Conservation (phyloP, 176 grass and related monocot genomes). For the Triticum monococcum region DNA sequence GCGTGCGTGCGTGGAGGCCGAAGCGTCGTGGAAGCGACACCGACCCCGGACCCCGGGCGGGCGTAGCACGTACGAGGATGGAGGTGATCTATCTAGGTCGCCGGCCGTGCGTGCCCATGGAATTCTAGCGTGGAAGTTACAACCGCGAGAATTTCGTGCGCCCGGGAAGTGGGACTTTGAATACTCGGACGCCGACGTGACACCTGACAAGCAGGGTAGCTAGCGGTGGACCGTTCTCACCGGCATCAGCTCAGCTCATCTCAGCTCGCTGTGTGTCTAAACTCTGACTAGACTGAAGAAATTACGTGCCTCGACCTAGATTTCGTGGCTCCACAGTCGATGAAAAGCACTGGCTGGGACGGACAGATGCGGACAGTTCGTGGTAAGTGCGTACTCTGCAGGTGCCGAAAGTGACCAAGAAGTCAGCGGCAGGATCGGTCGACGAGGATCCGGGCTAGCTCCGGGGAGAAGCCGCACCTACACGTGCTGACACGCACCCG, state of each 20-base stretch:
- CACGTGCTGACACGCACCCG: not conserved
- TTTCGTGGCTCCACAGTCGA: not conserved
- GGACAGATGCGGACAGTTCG: not conserved
- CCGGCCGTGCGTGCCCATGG: not conserved
- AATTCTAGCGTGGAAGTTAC: conserved; percentile 24
- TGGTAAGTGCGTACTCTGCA: not conserved
- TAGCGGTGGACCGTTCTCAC: not conserved
- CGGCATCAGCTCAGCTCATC: not conserved
- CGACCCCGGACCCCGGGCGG: not conserved
- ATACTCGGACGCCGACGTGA: not conserved
- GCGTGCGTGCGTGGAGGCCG: not conserved
- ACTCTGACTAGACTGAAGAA: not conserved
- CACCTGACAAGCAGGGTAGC: not conserved
- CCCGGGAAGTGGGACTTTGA: not conserved
- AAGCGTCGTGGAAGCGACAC: conserved; percentile 45
- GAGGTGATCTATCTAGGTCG: not conserved
- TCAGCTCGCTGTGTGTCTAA: not conserved
- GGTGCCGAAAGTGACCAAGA: not conserved
- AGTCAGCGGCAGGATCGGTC: conserved; percentile 16
- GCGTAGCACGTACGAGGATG: conserved; percentile 24
- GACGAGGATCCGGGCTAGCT: not conserved
- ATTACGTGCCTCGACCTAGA: not conserved
- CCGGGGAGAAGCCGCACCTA: not conserved
- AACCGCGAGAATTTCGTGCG: not conserved
- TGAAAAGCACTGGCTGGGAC: not conserved